Base-by-base conservation (phyloP, 2,329 filamentous ascomycete genomes). In the Trichoderma gracile region DNA sequence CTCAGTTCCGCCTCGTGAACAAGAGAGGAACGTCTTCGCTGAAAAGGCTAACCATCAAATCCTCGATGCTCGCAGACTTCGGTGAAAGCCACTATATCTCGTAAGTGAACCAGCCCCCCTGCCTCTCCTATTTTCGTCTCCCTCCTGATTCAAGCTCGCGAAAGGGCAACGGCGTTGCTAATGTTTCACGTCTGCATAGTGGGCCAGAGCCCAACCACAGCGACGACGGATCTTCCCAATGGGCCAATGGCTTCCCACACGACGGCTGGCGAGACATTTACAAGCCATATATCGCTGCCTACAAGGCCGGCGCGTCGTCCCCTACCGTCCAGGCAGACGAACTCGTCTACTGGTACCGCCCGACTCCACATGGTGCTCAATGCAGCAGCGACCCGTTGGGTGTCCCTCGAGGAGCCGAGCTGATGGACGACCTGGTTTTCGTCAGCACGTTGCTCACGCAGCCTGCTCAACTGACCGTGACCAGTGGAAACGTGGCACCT, bases 211-310 rank as follows among this genome's bases (percentile, higher is more conserved):
- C 69, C 42, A 70, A 68, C 14, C 73, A 72, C 70, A 76, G 77
- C 65, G 78, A 78, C 53, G 81, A 78, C 66, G 81, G 78, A 67
- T 82, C 79, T 49, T 79, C 75, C 23, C 80, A 76, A 69, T 81
- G 79, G 79, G 78, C 78, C 55, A 76, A 79, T 46, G 78, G 77
- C 12, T 81, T 80, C 69, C 77, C 70, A 65, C 80, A 81, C 66
- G 77, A 66, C 33, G 69, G 62, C 49, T 70, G 69, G 69, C 62
- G 69, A 43, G 58, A 64, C 19, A 66, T 69, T 5, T 63, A 61
- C 65, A 69, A 67, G 64, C 69, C 69, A n/a, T 70, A 69, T 38
- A 69, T 70, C 54, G 52, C 64, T 17, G 69, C 69, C 17, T 70
- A 69, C 56, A 70, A 70, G 60, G 27, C 65, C 19, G 68, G 69